These are phyloP conservation scores for Ganoderma sp. DNA, from an alignment of 1,284 basidiomycete species.

Conservation along the genomic window DNA sequence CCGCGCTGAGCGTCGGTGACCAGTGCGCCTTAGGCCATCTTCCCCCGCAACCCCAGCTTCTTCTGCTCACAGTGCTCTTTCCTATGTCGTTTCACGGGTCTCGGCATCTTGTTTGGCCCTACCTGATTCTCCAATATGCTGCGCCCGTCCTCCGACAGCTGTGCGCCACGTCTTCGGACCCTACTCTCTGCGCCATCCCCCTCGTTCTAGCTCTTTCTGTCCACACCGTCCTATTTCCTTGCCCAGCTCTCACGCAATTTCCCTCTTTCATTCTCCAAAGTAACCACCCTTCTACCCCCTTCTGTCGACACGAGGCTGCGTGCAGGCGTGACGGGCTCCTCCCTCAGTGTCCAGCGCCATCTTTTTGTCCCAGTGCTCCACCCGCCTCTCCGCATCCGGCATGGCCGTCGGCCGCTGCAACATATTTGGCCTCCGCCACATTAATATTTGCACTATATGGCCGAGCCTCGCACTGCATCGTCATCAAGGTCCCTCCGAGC, in stretches of 20 bases:
- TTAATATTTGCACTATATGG: neutral
- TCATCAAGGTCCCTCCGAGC: neutral
- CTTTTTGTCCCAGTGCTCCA: constrained; percentile 19
- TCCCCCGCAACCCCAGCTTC: neutral
- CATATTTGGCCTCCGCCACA: constrained; percentile 11
- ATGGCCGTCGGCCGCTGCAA: constrained; percentile 14
- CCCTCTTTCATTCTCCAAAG: constrained; percentile 9
- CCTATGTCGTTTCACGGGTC: constrained; percentile 8
- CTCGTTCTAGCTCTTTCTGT: constrained; percentile 24
- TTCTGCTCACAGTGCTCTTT: neutral
- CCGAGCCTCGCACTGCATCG: neutral
- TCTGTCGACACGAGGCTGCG: constrained; percentile 20
- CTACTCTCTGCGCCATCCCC: neutral
- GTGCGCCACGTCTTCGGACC: neutral
- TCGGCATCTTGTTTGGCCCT: neutral
- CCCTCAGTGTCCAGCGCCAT: constrained; percentile 11
- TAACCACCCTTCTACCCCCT: constrained; percentile 13
- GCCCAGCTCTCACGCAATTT: constrained; percentile 20
- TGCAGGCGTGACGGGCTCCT: constrained; percentile 18
- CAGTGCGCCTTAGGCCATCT: neutral
- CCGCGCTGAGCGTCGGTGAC: neutral
- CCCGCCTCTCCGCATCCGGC: constrained; percentile 19
- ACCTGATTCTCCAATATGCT: neutral
- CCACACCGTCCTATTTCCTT: constrained; percentile 14
- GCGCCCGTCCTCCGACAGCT: constrained; percentile 3